Base-by-base conservation (phyloP, 441 rosid genomes). In the Eutrema salsugineum region DNA sequence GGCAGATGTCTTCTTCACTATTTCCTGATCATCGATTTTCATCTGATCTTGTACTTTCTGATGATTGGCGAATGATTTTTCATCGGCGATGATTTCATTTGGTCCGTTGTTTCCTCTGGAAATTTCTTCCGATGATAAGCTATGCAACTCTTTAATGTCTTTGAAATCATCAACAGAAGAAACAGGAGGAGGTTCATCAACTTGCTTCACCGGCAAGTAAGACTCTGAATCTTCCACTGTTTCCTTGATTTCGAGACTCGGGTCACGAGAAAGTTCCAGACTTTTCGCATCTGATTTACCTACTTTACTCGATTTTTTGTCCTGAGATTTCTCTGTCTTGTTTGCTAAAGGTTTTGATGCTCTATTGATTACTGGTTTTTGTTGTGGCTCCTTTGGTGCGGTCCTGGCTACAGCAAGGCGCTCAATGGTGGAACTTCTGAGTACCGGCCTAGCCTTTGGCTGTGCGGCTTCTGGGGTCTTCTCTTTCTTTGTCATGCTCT, bases 371-470 rank as follows among this genome's bases (percentile, higher is more conserved):
- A 80, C 70, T 79, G 66, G 86, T 65, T 83, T 79, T 40, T 85
- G 86, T 19, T 84, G 90, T 63, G 79, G 66, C 27, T 75, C 82
- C 76, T 81, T 88, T 68, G 83, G 71, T 35, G 81, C 66, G 46
- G 79, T 76, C 68, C 91, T 69, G 65, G 86, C 81, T 73, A 88
- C 63, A 43, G 99, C 90, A 47, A 94, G 98, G 44, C 96, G 96
- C 66, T 94, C 97, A 15, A 94, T 85, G 54, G 98, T 94, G 55
- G 98, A 87, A 59, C 84, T 89, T 73, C 97, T 87, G 40, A 88
- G 82, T 44, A 87, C 85, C 0, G 91, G 78, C 73, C 82, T 88
- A 6, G 66, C 84, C 66, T 80, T 87, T 11, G 79, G 71, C 77
- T 80, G 89, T 63, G 30, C 33, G 24, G 76, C 71, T 58, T 88